Evolutionary conservation across 352 stramenopile species (phyloP).

Genomic region (Peronosclerospora sorghi): DNA sequence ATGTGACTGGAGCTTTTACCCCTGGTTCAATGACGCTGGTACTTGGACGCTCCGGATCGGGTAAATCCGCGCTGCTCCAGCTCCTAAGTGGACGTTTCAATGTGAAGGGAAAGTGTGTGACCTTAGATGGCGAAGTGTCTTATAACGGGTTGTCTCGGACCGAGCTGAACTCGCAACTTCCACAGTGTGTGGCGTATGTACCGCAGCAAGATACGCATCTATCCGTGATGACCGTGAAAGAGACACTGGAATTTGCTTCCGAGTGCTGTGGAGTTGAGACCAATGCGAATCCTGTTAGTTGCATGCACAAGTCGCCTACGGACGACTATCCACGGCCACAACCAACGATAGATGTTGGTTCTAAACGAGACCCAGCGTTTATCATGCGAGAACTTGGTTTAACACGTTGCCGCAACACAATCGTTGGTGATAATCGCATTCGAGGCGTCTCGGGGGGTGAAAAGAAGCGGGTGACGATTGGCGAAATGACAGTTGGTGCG

Average conservation of each 20-base stretch:
- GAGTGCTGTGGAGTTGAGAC: conserved; percentile 50
- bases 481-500: conserved; percentile 75
- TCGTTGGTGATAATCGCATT: conserved; percentile 40
- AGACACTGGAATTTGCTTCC: conserved; percentile 90
- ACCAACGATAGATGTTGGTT: conserved; percentile 30
- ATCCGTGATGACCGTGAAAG: conserved; percentile 81
- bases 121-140: conserved; percentile 22
- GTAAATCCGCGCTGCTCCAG: conserved; percentile 41
- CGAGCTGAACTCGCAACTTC: conserved; percentile 21
- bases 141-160: conserved; percentile 30
- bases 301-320: conserved; percentile 14
- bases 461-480: conserved; percentile 86
- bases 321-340: conserved; percentile 13
- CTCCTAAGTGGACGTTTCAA: conserved; percentile 26
- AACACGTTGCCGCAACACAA: conserved; percentile 34
- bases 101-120: conserved; percentile 8
- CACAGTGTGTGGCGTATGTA: conserved; percentile 37
- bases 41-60: conserved; percentile 32
- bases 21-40: conserved; percentile 37
- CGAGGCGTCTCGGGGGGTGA: conserved; percentile 79
- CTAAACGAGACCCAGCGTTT: conserved; percentile 19
- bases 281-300: conserved; percentile 6
- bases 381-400: conserved; percentile 31
- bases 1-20: conserved; percentile 29
- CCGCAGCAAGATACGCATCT: conserved; percentile 69